phyloP scores from a whole-genome alignment of 2,329 filamentous ascomycete species.

The Hypoxylon sp. region DNA sequence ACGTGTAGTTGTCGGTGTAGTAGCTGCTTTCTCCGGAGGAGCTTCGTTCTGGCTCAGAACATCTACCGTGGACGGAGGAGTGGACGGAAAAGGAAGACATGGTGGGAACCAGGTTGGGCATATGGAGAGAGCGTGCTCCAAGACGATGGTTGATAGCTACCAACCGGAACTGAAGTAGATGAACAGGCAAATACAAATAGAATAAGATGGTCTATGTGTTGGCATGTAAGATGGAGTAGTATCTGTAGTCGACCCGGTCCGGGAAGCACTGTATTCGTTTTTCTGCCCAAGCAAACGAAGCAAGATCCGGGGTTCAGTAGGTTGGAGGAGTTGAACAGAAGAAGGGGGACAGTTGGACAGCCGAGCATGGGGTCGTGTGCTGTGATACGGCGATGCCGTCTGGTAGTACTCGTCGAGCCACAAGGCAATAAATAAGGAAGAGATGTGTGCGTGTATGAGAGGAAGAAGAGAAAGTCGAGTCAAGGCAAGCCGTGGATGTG shows the following conservation, averaged over 20 bases:
- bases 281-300: neutral
- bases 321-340: neutral
- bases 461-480: neutral
- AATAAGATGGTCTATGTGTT: neutral
- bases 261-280: neutral
- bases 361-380: neutral
- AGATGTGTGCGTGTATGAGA: neutral
- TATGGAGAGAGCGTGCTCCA: too few relatives aligned
- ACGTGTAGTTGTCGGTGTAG: constrained; percentile 26
- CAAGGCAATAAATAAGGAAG: neutral
- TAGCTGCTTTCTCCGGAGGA: neutral
- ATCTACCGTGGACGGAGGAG: neutral
- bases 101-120: neutral
- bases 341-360: neutral
- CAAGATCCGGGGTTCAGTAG: neutral
- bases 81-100: constrained; percentile 12
- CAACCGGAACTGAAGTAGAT: neutral
- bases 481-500: neutral
- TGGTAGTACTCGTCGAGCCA: neutral
- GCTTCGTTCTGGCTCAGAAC: constrained; percentile 11
- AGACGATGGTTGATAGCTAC: too few relatives aligned
- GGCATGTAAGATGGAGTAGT: too few relatives aligned
- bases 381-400: neutral
- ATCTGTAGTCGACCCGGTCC: neutral
- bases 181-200: neutral